A percentile compares a stretch with the other conserved stretches of the same genome.
Evolutionary conservation across 2,329 filamentous ascomycete genomes (phyloP).

Genomic region (Aspergillus sclerotialis): DNA sequence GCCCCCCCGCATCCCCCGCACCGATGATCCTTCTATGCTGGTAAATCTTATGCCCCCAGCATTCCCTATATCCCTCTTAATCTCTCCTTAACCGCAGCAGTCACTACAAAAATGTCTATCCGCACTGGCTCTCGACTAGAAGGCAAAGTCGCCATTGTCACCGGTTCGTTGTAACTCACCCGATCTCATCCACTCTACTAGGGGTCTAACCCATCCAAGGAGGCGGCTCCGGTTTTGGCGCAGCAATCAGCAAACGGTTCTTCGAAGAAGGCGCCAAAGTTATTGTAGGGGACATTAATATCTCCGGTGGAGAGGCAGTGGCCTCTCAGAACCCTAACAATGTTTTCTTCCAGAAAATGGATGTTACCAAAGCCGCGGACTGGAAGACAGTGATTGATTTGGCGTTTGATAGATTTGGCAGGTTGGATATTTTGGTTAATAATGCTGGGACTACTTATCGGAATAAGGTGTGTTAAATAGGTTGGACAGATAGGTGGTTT

Average conservation of each 20-base stretch:
- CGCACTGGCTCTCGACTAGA: conserved; percentile 26
- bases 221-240: conserved; percentile 37
- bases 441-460: conserved; percentile 40
- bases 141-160: conserved; percentile 41
- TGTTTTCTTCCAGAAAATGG: conserved; percentile 27
- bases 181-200: conserved; percentile 1
- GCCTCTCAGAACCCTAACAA: conserved; percentile 21
- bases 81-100: neutral
- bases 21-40: no score
- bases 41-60: no score
- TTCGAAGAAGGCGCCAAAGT: conserved; percentile 36
- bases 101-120: conserved; percentile 4
- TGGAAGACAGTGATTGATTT: conserved; percentile 27
- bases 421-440: conserved; percentile 41
- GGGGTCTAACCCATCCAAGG: conserved; percentile 17
- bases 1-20: no score
- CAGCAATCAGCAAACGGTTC: conserved; percentile 34
- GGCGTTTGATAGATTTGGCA: conserved; percentile 23
- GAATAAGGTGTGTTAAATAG: conserved; percentile 26
- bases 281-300: conserved; percentile 36
- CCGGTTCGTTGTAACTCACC: conserved; percentile 22
- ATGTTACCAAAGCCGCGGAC: conserved; percentile 27
- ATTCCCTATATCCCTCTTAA: neutral
- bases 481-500: conserved; percentile 1
- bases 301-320: conserved; percentile 24